Percentiles rank a stretch among this genome's conserved stretches.
Conservation (phyloP, 805 yeast species). For the Martiniozyma abietophila region DNA sequence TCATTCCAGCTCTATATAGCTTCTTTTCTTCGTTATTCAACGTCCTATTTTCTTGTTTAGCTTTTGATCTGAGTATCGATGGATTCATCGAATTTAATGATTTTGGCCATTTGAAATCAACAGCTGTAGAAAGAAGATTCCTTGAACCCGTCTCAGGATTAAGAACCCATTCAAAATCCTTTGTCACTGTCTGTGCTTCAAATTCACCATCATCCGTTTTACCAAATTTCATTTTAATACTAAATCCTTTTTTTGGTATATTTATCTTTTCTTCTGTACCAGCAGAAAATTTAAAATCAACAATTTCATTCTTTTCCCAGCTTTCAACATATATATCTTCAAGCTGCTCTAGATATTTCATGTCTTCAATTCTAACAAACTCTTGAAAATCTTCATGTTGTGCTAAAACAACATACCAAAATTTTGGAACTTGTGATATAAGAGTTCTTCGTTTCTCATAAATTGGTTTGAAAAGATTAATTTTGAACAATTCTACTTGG, state of each 20-base stretch:
- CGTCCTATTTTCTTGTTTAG: slow-evolving; percentile 19
- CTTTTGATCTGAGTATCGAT: slow-evolving; percentile 32
- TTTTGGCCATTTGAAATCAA: slow-evolving; percentile 59
- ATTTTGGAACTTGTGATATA: slow-evolving; percentile 52
- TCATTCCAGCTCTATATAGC: slow-evolving; percentile 61
- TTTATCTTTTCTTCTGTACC: slow-evolving; percentile 3
- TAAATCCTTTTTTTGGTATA: slow-evolving; percentile 32
- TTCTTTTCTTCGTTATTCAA: slow-evolving; percentile 46
- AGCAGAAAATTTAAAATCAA: not conserved
- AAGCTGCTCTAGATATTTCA: slow-evolving; percentile 61
- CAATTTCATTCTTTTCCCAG: slow-evolving; percentile 29
- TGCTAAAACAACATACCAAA: slow-evolving; percentile 83
- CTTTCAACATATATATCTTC: slow-evolving; percentile 54
- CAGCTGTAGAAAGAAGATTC: slow-evolving; percentile 43
- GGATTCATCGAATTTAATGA: slow-evolving; percentile 53
- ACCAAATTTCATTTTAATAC: slow-evolving; percentile 47
- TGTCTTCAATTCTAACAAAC: slow-evolving; percentile 66
- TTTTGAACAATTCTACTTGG: slow-evolving; percentile 46
- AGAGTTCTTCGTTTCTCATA: slow-evolving; percentile 47
- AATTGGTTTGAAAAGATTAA: slow-evolving; percentile 45
- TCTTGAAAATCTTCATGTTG: slow-evolving; percentile 82
- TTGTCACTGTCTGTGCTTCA: slow-evolving; percentile 49
- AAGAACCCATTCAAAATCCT: slow-evolving; percentile 41
- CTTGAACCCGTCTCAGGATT: slow-evolving; percentile 46
- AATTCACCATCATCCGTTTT: slow-evolving; percentile 37